Evolutionary conservation across 129 eudicot genomes (phyloP), one percentile per base, ranked within the genome.

Genomic region (Helianthus tuberosus): DNA sequence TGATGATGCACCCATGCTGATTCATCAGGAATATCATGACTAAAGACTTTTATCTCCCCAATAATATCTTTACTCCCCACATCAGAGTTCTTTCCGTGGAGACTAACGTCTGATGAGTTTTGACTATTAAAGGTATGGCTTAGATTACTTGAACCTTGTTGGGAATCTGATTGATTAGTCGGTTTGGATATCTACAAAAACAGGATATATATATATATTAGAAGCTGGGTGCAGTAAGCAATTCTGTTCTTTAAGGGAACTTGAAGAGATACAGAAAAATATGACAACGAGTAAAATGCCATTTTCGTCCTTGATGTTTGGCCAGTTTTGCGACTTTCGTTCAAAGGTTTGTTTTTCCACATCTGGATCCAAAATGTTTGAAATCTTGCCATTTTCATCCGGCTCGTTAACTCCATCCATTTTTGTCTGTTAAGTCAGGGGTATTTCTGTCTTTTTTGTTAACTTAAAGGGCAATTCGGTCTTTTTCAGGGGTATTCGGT

Each of bases 111-210:
- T 49, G 54, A 59, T 39, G 80, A 11, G 6, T 48, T 59, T 72
- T 71, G 77, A 73, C 68, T 83, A 54, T 57, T 50, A 48, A 70
- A 1, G 11, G 62, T 60, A 76, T 75, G 79, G 51, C 67, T 68
- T 68, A 55, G 64, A 48, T 41, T 47, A 71, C 64, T 57, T 75
- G 82, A 73, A 32, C 67, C 53, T 32, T 89, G 86, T 73, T 81
- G 85, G 32, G 75, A 54, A 49, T 83, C 66, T 9, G 73, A 78
- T 38, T 68, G 86, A 66, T 13, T 75, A 36, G 69, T 66, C 47
- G 68, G 77, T 41, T 75, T 84, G 63, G 82, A 77, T 48, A 65
- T 68, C 90, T 91, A 67, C 69, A 83, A 46, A 65, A 73, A 71
- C 14, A 15, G 20, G 55, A 68, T 43, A 79, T 69, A 32, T 54